Evolutionary conservation across 371 early-diverging fungal species (phyloP).

Genomic region (Racocetra persica): DNA sequence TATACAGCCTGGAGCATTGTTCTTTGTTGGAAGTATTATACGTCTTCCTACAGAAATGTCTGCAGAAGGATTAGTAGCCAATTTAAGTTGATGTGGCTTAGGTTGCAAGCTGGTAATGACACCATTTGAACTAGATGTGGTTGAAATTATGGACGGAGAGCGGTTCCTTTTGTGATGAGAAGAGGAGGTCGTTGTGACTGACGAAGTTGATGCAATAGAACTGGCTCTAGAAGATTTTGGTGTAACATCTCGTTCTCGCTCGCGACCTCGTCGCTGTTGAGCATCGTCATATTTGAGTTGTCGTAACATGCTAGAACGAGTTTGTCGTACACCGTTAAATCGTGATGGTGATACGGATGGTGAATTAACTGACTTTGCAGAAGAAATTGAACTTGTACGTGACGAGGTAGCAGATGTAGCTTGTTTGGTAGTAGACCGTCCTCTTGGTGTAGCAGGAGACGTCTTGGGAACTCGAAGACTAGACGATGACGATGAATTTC

Average conservation of each 20-base stretch:
- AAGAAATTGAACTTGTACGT: constrained; percentile 36
- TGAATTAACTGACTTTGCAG: constrained; percentile 16
- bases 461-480: constrained; percentile 28
- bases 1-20: constrained; percentile 38
- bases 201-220: constrained; percentile 41
- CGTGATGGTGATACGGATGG: constrained; percentile 38
- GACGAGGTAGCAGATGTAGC: constrained; percentile 30
- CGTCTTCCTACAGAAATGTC: constrained; percentile 43
- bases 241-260: constrained; percentile 5
- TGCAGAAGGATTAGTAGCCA: constrained; percentile 30
- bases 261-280: constrained; percentile 39
- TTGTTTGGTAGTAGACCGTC: constrained; percentile 25
- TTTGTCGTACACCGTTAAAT: constrained; percentile 39
- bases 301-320: constrained; percentile 38
- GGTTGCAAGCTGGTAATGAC: constrained; percentile 31
- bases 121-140: constrained; percentile 4
- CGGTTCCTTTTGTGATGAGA: constrained; percentile 30
- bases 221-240: constrained; percentile 40
- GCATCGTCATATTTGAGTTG: constrained; percentile 41
- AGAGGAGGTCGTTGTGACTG: constrained; percentile 22
- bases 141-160: constrained; percentile 36
- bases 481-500: constrained; percentile 12
- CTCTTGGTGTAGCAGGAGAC: constrained; percentile 20
- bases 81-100: constrained; percentile 34
- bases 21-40: constrained; percentile 42